Conservation (phyloP, 208 protist genomes). For the Tritrichomonas foetus region DNA sequence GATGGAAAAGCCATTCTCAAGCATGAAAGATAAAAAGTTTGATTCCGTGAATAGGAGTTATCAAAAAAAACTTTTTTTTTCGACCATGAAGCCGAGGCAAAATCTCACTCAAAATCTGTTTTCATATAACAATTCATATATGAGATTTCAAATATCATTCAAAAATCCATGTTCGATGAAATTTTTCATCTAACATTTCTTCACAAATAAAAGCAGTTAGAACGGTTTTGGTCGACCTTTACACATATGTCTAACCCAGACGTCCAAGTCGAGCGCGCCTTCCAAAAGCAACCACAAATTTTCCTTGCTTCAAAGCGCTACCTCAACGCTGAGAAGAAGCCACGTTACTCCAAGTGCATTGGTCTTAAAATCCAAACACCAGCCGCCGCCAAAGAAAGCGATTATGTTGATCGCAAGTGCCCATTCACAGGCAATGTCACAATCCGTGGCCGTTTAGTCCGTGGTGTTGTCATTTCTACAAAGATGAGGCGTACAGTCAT, state of each 20-base stretch:
- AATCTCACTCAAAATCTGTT: no score
- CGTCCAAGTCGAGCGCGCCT: slow-evolving; percentile 16
- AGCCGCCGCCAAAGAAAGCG: slow-evolving; percentile 87
- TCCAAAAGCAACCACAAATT: slow-evolving; percentile 35
- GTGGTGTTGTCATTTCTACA: slow-evolving; percentile 88
- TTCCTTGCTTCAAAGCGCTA: slow-evolving; percentile 19
- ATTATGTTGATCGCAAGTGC: slow-evolving; percentile 99
- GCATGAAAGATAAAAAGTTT: no score
- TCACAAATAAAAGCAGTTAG: no score
- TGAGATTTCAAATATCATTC: no score
- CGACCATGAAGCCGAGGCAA: no score
- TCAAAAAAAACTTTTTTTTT: no score
- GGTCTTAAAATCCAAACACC: slow-evolving; percentile 99
- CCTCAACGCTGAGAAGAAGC: slow-evolving; percentile 59
- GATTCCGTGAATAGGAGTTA: no score
- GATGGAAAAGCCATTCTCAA: no score
- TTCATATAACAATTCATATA: no score
- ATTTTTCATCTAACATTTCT: no score
- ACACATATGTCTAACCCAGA: not conserved
- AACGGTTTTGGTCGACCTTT: not conserved
- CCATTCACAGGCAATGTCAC: slow-evolving; percentile 98
- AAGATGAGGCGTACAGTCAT: slow-evolving; percentile 98
- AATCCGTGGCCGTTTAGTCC: slow-evolving; percentile 97
- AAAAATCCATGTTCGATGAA: no score
- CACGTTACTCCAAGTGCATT: slow-evolving; percentile 82